These are phyloP conservation scores for Colletotrichum abscissum DNA, from an alignment of 2,329 filamentous ascomycete genomes.

Conservation along the genomic window DNA sequence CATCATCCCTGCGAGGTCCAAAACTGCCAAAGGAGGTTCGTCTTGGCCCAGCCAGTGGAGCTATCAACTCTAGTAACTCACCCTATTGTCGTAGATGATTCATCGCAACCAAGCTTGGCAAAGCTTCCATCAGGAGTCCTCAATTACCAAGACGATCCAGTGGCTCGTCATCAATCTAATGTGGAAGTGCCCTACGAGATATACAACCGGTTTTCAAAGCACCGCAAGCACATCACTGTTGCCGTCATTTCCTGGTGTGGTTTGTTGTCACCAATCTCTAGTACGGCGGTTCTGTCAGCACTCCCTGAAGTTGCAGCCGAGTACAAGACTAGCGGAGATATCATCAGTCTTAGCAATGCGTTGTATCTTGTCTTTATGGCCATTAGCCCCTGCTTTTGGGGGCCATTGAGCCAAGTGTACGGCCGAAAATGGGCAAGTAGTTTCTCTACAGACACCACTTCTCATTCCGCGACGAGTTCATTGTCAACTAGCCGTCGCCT, in stretches of 20 bases:
- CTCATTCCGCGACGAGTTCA: background rate
- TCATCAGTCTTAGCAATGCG: constrained; percentile 74
- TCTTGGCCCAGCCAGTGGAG: background rate
- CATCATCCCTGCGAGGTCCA: constrained; percentile 13
- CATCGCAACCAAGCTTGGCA: background rate
- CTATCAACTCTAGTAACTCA: background rate
- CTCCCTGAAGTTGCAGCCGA: constrained; percentile 78
- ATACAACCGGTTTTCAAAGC: constrained; percentile 73
- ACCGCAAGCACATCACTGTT: constrained; percentile 75
- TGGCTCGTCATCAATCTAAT: constrained; percentile 13
- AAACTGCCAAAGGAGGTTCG: constrained; percentile 7
- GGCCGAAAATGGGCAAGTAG: constrained; percentile 59
- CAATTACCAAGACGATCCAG: constrained; percentile 20
- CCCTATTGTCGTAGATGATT: background rate
- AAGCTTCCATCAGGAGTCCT: constrained; percentile 26
- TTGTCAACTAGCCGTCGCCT: background rate
- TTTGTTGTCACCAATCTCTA: constrained; percentile 80
- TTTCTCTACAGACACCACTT: background rate
- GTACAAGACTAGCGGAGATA: constrained; percentile 72
- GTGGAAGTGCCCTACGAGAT: constrained; percentile 60
- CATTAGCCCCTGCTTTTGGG: constrained; percentile 72
- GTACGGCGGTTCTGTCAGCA: constrained; percentile 78
- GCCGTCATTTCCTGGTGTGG: constrained; percentile 78
- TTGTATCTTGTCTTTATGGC: constrained; percentile 81
- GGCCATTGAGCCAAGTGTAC: constrained; percentile 70